These are phyloP conservation scores for Triticum turgidum DNA, from an alignment of 176 grass and related monocot species.

Conservation along the genomic window DNA sequence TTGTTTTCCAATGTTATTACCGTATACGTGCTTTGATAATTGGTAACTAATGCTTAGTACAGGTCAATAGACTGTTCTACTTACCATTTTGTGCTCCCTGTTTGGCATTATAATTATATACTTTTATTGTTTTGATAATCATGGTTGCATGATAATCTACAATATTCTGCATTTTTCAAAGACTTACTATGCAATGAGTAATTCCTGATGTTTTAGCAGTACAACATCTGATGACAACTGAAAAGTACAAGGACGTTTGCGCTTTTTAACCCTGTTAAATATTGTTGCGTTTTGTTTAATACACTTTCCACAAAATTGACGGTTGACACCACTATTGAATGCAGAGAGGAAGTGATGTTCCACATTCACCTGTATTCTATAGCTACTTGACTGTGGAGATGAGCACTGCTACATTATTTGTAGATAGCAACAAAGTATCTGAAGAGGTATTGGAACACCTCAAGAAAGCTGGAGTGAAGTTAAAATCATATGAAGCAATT, in stretches of 20 bases:
- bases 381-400: constrained; percentile 77
- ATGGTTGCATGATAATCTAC: constrained; percentile 3
- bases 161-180: neutral
- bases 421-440: constrained; percentile 80
- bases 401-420: constrained; percentile 65
- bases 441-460: constrained; percentile 61
- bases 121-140: constrained; percentile 9
- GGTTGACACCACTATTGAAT: constrained; percentile 31
- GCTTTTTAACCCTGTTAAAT: neutral
- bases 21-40: neutral
- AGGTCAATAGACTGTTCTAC: neutral
- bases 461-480: constrained; percentile 60
- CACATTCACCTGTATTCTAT: constrained; percentile 96
- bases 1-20: neutral
- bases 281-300: constrained; percentile 10
- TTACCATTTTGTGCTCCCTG: neutral
- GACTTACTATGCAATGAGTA: neutral
- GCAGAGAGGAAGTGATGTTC: constrained; percentile 94
- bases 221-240: neutral
- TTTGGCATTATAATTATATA: neutral
- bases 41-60: neutral
- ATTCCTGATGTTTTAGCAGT: neutral
- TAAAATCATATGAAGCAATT: constrained; percentile 83
- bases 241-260: neutral
- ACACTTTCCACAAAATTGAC: constrained; percentile 32